Base-by-base conservation (phyloP, 1,139 yeast species). In the Pichia sp. region DNA sequence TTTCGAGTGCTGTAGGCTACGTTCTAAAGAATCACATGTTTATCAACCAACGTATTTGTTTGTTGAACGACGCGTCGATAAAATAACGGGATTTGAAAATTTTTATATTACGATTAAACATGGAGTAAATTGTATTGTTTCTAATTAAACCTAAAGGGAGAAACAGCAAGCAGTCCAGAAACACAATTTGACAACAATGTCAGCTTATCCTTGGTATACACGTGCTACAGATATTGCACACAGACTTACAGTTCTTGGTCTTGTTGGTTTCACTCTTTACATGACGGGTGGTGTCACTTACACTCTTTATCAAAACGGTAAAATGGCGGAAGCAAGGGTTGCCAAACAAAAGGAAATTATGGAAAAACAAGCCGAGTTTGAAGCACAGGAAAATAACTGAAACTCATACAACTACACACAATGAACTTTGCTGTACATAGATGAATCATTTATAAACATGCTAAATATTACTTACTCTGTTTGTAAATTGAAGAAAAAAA, bases 141-240 rank as follows among this genome's bases (percentile, higher is more conserved):
- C 23, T 16, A 16, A 16, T 16, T 16, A 16, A 16, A 16, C 23
- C 23, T 16, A 16, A 16, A 16, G 23, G 23, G 23, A 16, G 23
- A 16, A 16, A 16, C n/a, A 2, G 23, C 23, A 16, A 16, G 23
- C 23, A 16, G 23, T 16, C 23, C 23, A 16, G 23, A 16, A 16
- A 16, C 23, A 16, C 23, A 16, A 16, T 16, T 16, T 16, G 23
- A 16, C 23, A 16, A 40, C 10, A 37, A 51, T 51, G 54, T 46
- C 48, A 29, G 48, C 47, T 34, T 75, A 75, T 60, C 84, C 87
- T 41, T 81, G 87, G 87, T 81, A 80, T 60, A 77, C 81, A 5
- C 77, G 76, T 61, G 79, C 79, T 11, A 83, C 95, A 16, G 97
- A 87, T 64, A 79, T 84, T 43, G 75, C 79, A 35, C 97, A 87